Evolutionary conservation across 805 yeast genomes (phyloP), one percentile per base, ranked within the genome.

Genomic region (Lachancea thermotolerans): DNA sequence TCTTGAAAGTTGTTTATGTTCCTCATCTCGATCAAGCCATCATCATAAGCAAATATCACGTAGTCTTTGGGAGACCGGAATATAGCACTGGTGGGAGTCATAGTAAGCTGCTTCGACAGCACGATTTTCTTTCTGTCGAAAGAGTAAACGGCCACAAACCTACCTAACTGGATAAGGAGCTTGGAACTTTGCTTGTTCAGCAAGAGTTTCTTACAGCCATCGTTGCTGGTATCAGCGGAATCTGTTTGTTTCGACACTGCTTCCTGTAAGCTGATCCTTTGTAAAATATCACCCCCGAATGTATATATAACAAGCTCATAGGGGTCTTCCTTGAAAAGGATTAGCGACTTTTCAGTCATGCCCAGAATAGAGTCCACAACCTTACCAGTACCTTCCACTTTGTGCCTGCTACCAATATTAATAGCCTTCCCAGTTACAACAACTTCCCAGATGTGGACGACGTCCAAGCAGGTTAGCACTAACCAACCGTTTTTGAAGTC

Each of bases 341-440:
- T 57, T 14, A 63, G 48, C 10, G 66, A 60, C 46, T 59, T 63
- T 35, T 63, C 66, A 2, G 67, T 63, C 42, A 63, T 56, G 3
- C 67, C 67, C 10, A 62, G 47, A 18, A 55, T 49, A 10, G 55
- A 54, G 38, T 51, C 53, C 30, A 52, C 16, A 4, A 56, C 37
- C 6, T 34, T 35, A 25, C 42, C 45, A 25, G 44, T 42, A 4
- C 41, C 41, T 17, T 44, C 38, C n/a, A 55, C 47, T 8, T 29
- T 44, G 39, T 49, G 51, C 16, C 47, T 49, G 11, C 50, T 49
- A 10, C 45, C 51, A 15, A 52, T 44, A 17, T 35, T 35, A 16
- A 56, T 44, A 15, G 40, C 39, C 9, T 40, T 38, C 4, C 42
- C 47, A 5, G 15, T 29, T 30, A 47, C 36, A 27, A 46, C 33